These are phyloP conservation scores for Neltuma alba DNA, from an alignment of 306 rosid species.

Conservation along the genomic window DNA sequence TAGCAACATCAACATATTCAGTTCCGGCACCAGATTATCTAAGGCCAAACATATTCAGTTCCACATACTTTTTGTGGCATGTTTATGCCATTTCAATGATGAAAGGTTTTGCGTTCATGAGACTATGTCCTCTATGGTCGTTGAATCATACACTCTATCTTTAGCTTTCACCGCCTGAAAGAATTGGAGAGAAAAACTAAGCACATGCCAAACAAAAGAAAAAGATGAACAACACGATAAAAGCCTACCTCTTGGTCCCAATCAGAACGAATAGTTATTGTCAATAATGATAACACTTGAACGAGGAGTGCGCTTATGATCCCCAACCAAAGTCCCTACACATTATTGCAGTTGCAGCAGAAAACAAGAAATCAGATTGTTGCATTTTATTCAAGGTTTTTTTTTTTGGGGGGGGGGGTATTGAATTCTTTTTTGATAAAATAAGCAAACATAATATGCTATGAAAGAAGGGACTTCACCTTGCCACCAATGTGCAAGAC, in stretches of 20 bases:
- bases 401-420: too few species aligned
- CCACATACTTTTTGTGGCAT: background rate
- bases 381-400: too few species aligned
- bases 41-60: background rate
- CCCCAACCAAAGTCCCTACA: conserved; percentile 82
- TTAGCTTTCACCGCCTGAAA: conserved; percentile 53
- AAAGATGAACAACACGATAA: background rate
- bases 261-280: conserved; percentile 54
- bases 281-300: conserved; percentile 54
- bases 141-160: conserved; percentile 48
- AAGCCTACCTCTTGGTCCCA: conserved; percentile 69
- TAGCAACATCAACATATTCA: background rate
- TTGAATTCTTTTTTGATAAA: background rate
- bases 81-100: too few species aligned
- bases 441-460: background rate
- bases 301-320: conserved; percentile 68
- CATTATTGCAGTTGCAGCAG: background rate
- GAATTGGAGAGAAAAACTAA: background rate
- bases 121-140: conserved; percentile 26
- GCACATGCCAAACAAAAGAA: background rate
- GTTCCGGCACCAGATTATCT: background rate
- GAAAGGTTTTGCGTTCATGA: too few species aligned
- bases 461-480: conserved; percentile 42
- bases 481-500: conserved; percentile 64
- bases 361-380: background rate